These are phyloP conservation scores for Neonectria coccinea DNA, from an alignment of 2,329 filamentous ascomycete species.

Conservation along the genomic window DNA sequence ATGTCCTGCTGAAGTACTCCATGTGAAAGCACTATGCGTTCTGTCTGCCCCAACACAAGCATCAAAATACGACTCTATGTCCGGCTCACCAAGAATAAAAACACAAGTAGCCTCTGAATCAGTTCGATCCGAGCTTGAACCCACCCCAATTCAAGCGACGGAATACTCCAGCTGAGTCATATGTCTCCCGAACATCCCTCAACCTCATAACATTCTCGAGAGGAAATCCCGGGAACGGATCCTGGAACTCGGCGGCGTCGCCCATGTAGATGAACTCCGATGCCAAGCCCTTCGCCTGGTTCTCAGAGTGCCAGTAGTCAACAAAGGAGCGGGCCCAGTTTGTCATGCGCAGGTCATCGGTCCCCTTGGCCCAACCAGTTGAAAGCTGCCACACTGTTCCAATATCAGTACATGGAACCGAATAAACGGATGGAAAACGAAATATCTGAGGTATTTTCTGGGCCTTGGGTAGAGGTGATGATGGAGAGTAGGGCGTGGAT, in stretches of 20 bases:
- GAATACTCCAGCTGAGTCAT: slow-evolving; percentile 18
- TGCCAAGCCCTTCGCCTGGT: slow-evolving; percentile 41
- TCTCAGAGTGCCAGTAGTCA: slow-evolving; percentile 49
- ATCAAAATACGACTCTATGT: too few species aligned
- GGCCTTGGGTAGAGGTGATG: not conserved
- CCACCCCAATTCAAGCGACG: slow-evolving; percentile 19
- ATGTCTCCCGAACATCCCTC: not conserved
- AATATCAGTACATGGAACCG: slow-evolving; percentile 2
- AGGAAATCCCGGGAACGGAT: slow-evolving; percentile 8
- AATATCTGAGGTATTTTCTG: too few species aligned
- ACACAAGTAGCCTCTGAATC: not conserved
- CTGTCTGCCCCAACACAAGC: too few species aligned
- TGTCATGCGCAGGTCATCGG: slow-evolving; percentile 52
- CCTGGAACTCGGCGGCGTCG: slow-evolving; percentile 24
- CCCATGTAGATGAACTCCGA: slow-evolving; percentile 21
- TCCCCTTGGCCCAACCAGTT: slow-evolving; percentile 51
- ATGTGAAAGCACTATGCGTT: too few species aligned
- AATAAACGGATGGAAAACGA: not conserved
- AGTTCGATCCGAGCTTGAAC: slow-evolving; percentile 18
- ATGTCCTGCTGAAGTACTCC: too few species aligned
- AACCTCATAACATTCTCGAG: not conserved
- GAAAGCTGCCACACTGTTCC: slow-evolving; percentile 53
- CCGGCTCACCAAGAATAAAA: too few species aligned
- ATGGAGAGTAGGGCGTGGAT: too few species aligned
- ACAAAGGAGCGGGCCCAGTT: slow-evolving; percentile 48